phyloP scores from a whole-genome alignment of 371 early-diverging fungal genomes.

The Mucor sp. region DNA sequence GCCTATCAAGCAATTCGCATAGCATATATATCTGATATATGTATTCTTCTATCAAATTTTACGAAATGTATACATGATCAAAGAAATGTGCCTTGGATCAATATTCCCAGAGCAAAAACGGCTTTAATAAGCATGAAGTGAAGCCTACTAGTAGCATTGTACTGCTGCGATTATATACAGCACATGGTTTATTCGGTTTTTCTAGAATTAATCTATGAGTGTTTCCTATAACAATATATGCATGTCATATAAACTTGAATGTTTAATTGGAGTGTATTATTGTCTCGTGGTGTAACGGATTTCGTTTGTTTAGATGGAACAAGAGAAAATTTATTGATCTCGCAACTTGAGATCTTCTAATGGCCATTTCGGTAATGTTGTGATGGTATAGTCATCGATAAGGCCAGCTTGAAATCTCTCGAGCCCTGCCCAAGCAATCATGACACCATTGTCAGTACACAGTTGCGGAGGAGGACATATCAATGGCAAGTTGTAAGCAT shows the following conservation, averaged over 20 bases:
- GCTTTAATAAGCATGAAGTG: no score
- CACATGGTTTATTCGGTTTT: neutral
- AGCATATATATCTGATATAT: no score
- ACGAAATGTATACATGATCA: no score
- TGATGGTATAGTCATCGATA: conserved; percentile 64
- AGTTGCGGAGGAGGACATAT: conserved; percentile 76
- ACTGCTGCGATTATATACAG: neutral
- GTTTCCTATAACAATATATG: neutral
- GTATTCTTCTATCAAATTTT: no score
- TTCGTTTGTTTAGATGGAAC: neutral
- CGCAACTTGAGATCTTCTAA: conserved; percentile 46
- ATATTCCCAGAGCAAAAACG: no score
- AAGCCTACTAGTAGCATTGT: no score
- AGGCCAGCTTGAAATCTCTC: conserved; percentile 66
- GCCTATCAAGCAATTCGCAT: no score
- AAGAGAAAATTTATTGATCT: neutral
- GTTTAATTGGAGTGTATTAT: neutral
- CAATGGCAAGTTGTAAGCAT: conserved; percentile 50
- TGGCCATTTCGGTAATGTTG: conserved; percentile 70
- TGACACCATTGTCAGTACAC: conserved; percentile 90
- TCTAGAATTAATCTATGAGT: neutral
- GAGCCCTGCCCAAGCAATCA: conserved; percentile 89
- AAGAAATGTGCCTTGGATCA: no score
- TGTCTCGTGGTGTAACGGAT: neutral
- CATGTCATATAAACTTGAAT: neutral